Base-by-base conservation (phyloP, 768 basidiomycete species). In the Leccinum aurantiacum region DNA sequence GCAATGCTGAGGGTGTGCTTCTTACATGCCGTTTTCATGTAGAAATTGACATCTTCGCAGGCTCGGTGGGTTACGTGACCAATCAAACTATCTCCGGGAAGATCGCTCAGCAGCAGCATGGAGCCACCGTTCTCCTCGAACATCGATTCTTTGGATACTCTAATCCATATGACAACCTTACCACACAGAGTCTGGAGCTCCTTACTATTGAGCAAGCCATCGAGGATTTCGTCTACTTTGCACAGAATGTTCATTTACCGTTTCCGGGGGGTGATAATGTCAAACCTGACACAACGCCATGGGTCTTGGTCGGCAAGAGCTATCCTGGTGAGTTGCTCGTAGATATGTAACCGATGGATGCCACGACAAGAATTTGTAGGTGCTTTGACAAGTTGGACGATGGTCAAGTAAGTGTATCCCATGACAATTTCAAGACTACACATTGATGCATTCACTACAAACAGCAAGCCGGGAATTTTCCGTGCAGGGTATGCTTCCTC, bases 81-180 rank as follows among this genome's bases (percentile, higher is more conserved):
- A 89, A 90, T 66, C 56, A 27, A 13, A 86, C 84, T 5, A 81
- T 90, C 64, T 84, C 80, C 60, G 89, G 88, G 13, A 75, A 79
- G 53, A 83, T 89, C 60, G 85, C 87, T 10, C 84, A 88, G 67
- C 83, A 86, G 68, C 78, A 88, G 58, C 82, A 81, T 37, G 89
- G 85, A 19, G 83, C 83, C 14, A 80, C 82, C 6, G 77, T 90
- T 61, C 75, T 90, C 27, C 62, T 90, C 27, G 89, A 91, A 66
- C 89, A 91, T 67, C 80, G 90, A 24, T 91, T 87, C 78, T 90
- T 85, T 62, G 89, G 89, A 14, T 73, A 82, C 19, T 90, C 88
- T 58, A 91, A 89, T 68, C 89, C 89, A 6, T 80, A 78, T 53
- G 75, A 80, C n/a, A 79, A 90, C 69, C 79, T 91, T 31, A 82